phyloP scores from a whole-genome alignment of 1,284 basidiomycete genomes.

The Golubevia pallescens region DNA sequence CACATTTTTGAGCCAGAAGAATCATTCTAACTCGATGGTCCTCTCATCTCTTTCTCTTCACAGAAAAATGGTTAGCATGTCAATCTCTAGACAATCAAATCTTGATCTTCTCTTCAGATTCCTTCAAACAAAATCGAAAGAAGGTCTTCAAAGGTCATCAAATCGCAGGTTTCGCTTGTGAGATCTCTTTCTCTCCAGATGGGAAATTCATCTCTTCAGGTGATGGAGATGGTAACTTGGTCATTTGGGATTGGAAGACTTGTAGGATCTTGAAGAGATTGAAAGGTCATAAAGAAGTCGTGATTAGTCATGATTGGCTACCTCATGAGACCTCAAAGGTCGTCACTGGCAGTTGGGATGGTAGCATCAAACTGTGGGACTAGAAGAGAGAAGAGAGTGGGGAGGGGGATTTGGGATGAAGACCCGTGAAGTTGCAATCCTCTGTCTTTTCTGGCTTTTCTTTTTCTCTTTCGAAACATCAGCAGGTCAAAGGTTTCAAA shows the following conservation, averaged over 20 bases:
- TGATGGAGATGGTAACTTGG: conserved; percentile 53
- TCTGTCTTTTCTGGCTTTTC: too few relatives aligned
- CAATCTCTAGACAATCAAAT: conserved; percentile 61
- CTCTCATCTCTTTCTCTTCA: neutral
- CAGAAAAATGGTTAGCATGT: conserved; percentile 45
- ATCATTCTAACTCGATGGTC: neutral
- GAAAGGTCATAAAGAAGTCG: conserved; percentile 44
- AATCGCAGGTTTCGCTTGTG: conserved; percentile 52
- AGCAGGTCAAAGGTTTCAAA: too few relatives aligned
- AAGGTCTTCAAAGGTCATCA: conserved; percentile 56
- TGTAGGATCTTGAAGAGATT: conserved; percentile 47
- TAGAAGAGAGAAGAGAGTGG: too few relatives aligned
- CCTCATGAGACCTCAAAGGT: conserved; percentile 57
- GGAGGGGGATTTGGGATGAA: too few relatives aligned
- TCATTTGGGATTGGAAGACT: conserved; percentile 62
- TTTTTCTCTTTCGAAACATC: too few relatives aligned
- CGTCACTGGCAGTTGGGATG: conserved; percentile 58
- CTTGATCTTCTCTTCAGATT: conserved; percentile 43
- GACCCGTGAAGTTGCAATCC: too few relatives aligned
- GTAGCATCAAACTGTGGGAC: conserved; percentile 57
- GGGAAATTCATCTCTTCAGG: conserved; percentile 53
- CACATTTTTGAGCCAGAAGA: neutral
- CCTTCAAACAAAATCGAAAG: conserved; percentile 52
- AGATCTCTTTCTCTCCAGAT: conserved; percentile 53
- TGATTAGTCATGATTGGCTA: conserved; percentile 54